Evolutionary conservation across 306 rosid species (phyloP).

Genomic region (Citrullus colocynthis): DNA sequence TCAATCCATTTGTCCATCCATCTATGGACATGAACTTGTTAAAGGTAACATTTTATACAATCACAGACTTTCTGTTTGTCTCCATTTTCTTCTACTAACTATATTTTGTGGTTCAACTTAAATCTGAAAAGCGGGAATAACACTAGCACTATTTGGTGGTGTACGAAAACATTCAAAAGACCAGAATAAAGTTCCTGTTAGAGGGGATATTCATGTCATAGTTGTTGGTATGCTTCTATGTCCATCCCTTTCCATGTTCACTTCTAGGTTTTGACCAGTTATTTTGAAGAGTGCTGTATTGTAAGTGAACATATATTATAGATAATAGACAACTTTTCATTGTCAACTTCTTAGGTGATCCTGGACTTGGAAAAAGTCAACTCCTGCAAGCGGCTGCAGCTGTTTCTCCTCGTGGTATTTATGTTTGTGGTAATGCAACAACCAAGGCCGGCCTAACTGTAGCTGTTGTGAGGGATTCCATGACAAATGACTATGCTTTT

Average conservation of each 20-base stretch:
- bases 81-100: conserved; percentile 2
- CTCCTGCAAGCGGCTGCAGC: conserved; percentile 91
- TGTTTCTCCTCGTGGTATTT: conserved; percentile 85
- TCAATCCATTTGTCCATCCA: conserved; percentile 92
- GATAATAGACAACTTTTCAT: conserved; percentile 10
- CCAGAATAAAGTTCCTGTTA: conserved; percentile 89
- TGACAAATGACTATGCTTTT: conserved; percentile 82
- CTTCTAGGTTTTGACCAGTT: conserved; percentile 9
- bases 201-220: conserved; percentile 92
- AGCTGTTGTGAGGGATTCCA: conserved; percentile 83
- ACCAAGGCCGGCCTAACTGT: conserved; percentile 92
- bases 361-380: conserved; percentile 94
- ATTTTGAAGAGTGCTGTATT: conserved; percentile 3
- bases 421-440: conserved; percentile 93
- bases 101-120: not conserved
- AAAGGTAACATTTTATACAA: conserved; percentile 43
- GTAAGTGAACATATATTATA: conserved; percentile 6
- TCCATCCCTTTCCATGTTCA: conserved; percentile 18
- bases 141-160: conserved; percentile 78
- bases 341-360: conserved; percentile 56
- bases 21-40: conserved; percentile 94
- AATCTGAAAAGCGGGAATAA: conserved; percentile 66
- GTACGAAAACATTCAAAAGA: conserved; percentile 75
- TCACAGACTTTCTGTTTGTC: not conserved
- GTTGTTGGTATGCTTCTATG: conserved; percentile 62